Base-by-base conservation (phyloP, 2,329 filamentous ascomycete species). In the Cladosporium sp. region DNA sequence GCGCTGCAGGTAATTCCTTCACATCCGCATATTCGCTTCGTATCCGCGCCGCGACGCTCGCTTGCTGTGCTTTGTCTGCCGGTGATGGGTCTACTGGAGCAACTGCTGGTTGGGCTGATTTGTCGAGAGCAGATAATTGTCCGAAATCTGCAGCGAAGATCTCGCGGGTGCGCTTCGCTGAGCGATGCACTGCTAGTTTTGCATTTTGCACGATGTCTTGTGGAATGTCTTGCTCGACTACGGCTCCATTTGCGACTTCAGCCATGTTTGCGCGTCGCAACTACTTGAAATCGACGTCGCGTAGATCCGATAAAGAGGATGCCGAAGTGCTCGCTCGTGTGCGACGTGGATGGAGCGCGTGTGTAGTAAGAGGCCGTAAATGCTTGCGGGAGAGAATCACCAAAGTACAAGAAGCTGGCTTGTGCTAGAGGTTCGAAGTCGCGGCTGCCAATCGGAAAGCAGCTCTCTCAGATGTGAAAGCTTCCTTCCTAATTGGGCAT, bases 1-100 rank as follows among this genome's bases (percentile, higher is more conserved):
- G 80, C 1, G 84, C 84, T 20, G 87, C 83, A 5, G 92, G 92
- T 3, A 97, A 80, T 61, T 88, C 87, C 70, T 85, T 84, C 20
- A 94, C 87, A 68, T 86, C 79, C 65, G 86, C 83, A 73, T 96
- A 97, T 76, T 97, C 91, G 68, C 78, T 79, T 54, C 80, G 80
- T 69, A 89, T 84, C 48, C 87, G 83, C 55, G 80, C 73, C 28
- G 80, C 75, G 44, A 86, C 75, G 51, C 77, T 75, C 45, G 77
- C 71, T 61, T 73, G 72, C 58, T 79, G 75, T 44, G 77, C 74
- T 50, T 72, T 67, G 12, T 78, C 73, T 36, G 69, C 68, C 4
- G 76, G 73, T 45, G 77, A 74, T 28, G 75, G 73, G 17, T 77
- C 75, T 24, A 76, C 70, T 7, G 78, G 74, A 48, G 76, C 74